These are phyloP conservation scores for Theileria equi DNA, from an alignment of 169 alveolate species.

Conservation along the genomic window DNA sequence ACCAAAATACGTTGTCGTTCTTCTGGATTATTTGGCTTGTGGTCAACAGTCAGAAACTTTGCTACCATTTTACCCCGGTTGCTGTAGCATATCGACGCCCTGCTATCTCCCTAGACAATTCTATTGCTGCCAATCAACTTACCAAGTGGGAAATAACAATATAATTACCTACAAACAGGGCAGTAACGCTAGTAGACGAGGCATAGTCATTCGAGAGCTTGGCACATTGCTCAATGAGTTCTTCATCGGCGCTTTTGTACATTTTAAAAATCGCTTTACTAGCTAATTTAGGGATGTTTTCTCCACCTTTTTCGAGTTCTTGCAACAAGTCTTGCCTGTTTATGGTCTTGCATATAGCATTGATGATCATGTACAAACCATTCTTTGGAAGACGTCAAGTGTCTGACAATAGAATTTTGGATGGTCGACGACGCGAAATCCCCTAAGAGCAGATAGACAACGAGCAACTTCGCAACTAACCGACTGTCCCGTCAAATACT, in stretches of 20 bases:
- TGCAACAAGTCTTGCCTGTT: constrained; percentile 10
- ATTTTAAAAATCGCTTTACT: constrained; percentile 39
- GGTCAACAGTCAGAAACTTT: constrained; percentile 72
- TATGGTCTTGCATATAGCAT: neutral
- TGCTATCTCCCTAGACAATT: constrained; percentile 49
- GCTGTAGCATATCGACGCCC: constrained; percentile 35
- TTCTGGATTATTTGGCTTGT: constrained; percentile 73
- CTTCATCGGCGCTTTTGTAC: constrained; percentile 67
- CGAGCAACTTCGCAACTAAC: constrained; percentile 17
- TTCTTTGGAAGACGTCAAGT: constrained; percentile 56
- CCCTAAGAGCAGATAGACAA: constrained; percentile 16
- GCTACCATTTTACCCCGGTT: constrained; percentile 25
- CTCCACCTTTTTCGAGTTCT: constrained; percentile 1
- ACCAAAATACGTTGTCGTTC: constrained; percentile 65
- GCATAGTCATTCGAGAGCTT: constrained; percentile 70
- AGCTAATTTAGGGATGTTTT: constrained; percentile 17
- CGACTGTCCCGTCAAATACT: constrained; percentile 84
- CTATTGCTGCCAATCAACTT: constrained; percentile 17
- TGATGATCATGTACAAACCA: constrained; percentile 43
- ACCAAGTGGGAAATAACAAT: constrained; percentile 77
- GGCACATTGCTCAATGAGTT: constrained; percentile 63
- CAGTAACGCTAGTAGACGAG: constrained; percentile 77
- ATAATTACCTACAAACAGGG: constrained; percentile 65
- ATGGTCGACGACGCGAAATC: constrained; percentile 74
- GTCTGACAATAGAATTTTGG: constrained; percentile 68